Evolutionary conservation across 495 filamentous ascomycete species (phyloP).

Genomic region (Tirmania nivea): DNA sequence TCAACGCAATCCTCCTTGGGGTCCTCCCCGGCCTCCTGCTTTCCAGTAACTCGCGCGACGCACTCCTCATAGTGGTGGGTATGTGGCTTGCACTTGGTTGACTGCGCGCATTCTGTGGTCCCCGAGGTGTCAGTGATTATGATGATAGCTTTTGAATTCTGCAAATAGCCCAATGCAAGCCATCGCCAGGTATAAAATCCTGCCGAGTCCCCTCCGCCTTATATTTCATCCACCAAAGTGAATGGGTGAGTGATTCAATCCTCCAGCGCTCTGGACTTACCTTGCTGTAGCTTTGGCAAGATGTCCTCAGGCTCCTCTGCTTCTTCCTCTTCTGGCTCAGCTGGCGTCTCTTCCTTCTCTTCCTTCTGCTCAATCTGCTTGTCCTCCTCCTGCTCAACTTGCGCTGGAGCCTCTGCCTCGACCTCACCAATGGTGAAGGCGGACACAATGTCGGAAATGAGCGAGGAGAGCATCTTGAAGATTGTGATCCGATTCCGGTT

Average conservation of each 20-base stretch:
- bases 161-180: background rate
- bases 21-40: slow-evolving; percentile 41
- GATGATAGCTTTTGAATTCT: background rate
- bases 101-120: slow-evolving; percentile 60
- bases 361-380: slow-evolving; percentile 23
- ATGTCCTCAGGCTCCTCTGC: slow-evolving; percentile 75
- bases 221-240: slow-evolving; percentile 1
- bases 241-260: background rate
- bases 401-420: slow-evolving; percentile 37
- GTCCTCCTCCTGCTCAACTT: slow-evolving; percentile 28
- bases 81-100: slow-evolving; percentile 56
- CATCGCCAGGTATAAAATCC: too few species aligned
- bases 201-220: background rate
- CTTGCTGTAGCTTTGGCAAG: slow-evolving; percentile 75
- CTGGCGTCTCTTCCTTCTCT: slow-evolving; percentile 20
- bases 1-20: slow-evolving; percentile 88
- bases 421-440: slow-evolving; percentile 35
- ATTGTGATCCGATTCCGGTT: background rate
- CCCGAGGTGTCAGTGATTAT: slow-evolving; percentile 15
- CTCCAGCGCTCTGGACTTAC: slow-evolving; percentile 32
- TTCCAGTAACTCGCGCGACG: slow-evolving; percentile 68
- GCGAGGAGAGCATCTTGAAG: slow-evolving; percentile 33
- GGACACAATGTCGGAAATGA: slow-evolving; percentile 40
- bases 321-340: slow-evolving; percentile 52
- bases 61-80: slow-evolving; percentile 99